Base-by-base conservation (phyloP, 495 filamentous ascomycete genomes). In the Jackrogersella multiformis region DNA sequence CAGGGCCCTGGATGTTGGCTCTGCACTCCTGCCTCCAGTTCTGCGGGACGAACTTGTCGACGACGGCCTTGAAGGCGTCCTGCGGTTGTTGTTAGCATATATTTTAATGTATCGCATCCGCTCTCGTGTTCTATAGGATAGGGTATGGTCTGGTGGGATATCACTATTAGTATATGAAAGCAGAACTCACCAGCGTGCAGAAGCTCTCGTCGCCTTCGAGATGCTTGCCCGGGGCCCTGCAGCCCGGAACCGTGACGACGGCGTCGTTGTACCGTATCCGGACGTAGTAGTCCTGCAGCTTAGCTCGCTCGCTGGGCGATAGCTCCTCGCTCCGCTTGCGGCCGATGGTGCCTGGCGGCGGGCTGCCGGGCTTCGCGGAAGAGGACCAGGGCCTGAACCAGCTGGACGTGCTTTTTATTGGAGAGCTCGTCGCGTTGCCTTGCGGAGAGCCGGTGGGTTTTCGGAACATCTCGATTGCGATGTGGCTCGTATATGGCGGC, bases 211-310 rank as follows among this genome's bases (percentile, higher is more conserved):
- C 91, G 2, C 93, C 93, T 24, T 93, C 86, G 4, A 96, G 82
- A 78, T 99, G 95, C 38, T 93, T 97, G 26, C 92, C 91, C 0
- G 83, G 74, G 32, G 81, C 78, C 61, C 83, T 87, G 73, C 95
- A 99, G 24, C 92, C 93, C 5, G 93, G 94, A 51, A 98, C 85
- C 8, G 81, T 84, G 69, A 97, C 84, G 0, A 91, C 86, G 38
- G 83, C 80, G 74, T 98, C 94, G 68, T 99, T 98, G 76, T 95
- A 98, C 55, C 93, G 85, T 56, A 99, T 76, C n/a, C 95, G 87
- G n/a, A 99, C 94, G 78, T 90, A 99, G 79, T 97, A 92, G 1
- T 81, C 88, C 56, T 85, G 84, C 21, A 89, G 75, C 69, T 78
- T 87, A 44, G 75, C 64, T 75, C 80, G 81, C 60, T 91, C 85